Conservation (phyloP, 495 filamentous ascomycete genomes). For the Podospora anserina region DNA sequence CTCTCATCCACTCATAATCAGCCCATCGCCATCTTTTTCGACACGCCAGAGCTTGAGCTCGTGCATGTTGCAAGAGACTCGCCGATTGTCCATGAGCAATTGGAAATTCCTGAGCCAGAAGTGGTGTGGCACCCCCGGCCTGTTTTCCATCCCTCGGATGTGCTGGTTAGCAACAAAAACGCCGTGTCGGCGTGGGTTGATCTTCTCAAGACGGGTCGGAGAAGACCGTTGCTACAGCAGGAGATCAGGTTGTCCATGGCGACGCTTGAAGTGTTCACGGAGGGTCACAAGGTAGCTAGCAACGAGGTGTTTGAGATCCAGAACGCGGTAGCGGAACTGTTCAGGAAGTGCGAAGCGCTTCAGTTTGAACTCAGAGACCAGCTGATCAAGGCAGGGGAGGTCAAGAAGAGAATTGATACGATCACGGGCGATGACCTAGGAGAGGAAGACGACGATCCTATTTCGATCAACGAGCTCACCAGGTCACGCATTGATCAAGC, state of each 20-base stretch:
- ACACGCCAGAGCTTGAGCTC: constrained; percentile 54
- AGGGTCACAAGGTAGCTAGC: constrained; percentile 71
- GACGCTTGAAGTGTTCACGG: constrained; percentile 70
- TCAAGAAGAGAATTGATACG: constrained; percentile 61
- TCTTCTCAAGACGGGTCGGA: constrained; percentile 55
- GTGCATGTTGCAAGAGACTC: constrained; percentile 33
- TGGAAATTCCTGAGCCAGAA: constrained; percentile 34
- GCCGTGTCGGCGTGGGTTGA: constrained; percentile 61
- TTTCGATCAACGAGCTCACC: constrained; percentile 52
- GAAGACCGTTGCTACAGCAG: constrained; percentile 61
- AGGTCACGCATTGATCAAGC: constrained; percentile 59
- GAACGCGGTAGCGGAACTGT: constrained; percentile 74
- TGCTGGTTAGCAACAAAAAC: constrained; percentile 54
- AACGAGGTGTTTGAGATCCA: constrained; percentile 70
- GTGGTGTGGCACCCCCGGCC: constrained; percentile 55
- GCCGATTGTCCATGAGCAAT: constrained; percentile 17
- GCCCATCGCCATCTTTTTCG: constrained; percentile 64
- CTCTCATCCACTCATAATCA: constrained; percentile 63
- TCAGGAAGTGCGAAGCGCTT: constrained; percentile 70
- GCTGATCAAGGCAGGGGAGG: constrained; percentile 63
- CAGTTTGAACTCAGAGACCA: constrained; percentile 70
- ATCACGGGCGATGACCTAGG: constrained; percentile 58
- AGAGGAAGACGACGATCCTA: constrained; percentile 37
- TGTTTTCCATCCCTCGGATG: constrained; percentile 65
- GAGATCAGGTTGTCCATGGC: constrained; percentile 71